phyloP scores from a whole-genome alignment of 345 rosid species.

The Anacardium occidentale region DNA sequence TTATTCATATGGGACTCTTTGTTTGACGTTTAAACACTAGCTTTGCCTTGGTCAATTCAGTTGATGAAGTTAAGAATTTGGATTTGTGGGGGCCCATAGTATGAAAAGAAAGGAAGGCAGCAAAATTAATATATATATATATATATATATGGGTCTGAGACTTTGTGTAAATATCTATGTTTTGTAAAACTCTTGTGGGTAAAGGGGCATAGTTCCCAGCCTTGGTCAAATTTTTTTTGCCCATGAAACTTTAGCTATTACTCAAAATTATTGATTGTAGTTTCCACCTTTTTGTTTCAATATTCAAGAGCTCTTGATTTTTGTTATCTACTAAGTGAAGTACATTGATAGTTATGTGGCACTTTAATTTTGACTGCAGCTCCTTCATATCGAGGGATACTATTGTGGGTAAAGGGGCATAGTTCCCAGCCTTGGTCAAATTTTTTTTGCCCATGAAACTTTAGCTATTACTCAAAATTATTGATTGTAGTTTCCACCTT shows the following conservation, averaged over 20 bases:
- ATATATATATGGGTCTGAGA: background rate
- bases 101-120: background rate
- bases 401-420: too few relatives aligned
- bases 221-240: background rate
- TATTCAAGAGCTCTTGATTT: background rate
- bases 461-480: too few relatives aligned
- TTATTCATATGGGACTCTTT: background rate
- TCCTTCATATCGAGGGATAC: constrained; percentile 80
- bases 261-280: background rate
- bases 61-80: background rate
- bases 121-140: background rate
- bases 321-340: constrained; percentile 1
- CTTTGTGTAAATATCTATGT: background rate
- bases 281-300: background rate
- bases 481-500: too few relatives aligned
- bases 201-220: background rate
- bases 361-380: constrained; percentile 46
- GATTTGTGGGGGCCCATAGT: background rate
- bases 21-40: background rate
- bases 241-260: background rate
- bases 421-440: too few relatives aligned
- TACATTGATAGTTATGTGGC: constrained; percentile 14
- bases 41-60: background rate
- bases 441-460: too few relatives aligned
- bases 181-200: background rate